Evolutionary conservation across 352 stramenopile species (phyloP), one percentile per base, ranked within the genome.

Genomic region (Poterioochromonas sp.): DNA sequence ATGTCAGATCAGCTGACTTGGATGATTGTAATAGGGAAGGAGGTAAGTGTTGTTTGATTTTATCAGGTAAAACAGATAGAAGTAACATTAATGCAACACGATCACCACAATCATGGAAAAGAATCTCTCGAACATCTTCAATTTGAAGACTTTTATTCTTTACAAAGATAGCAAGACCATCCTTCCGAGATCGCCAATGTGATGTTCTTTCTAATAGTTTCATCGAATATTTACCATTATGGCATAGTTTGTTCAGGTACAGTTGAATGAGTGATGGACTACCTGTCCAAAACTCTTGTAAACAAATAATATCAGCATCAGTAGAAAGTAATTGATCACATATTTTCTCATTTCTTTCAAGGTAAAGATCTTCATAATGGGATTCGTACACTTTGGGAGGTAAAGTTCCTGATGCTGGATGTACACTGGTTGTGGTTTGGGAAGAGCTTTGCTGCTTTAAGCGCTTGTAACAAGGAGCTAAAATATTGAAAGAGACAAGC

Each of bases 21-120:
- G 44, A 8, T 20, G 44, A 8, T 20, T 8, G 8, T 20, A 20
- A n/a, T 35, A n/a, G 29, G 44, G 69, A n/a, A 76, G 32, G 69
- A 35, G 44, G 69, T 35, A 76, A 32, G 5, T 51, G 5, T 20
- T 44, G 37, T 34, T 62, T 76, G 0, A 51, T 76, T 62, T 62
- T n/a, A n/a, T 51, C n/a, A 60, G 51, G 39, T 35, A 37, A 37
- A 26, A 77, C 0, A 37, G 29, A 15, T n/a, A 77, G 37, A 26
- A 60, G 37, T 39, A 60, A 68, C 39, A 77, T n/a, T 22, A 77
- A 35, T 39, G 51, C 71, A 34, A 77, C 71, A 11, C 71, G 71
- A 43, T 77, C 71, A 22, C 71, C 71, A 35, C 71, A 77, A 58
- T 77, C 71, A 39, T 71, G 37, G 11, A 77, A 77, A 29, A 68